phyloP scores from a whole-genome alignment of 805 yeast genomes.

The Lipomyces spencermartinsiae region DNA sequence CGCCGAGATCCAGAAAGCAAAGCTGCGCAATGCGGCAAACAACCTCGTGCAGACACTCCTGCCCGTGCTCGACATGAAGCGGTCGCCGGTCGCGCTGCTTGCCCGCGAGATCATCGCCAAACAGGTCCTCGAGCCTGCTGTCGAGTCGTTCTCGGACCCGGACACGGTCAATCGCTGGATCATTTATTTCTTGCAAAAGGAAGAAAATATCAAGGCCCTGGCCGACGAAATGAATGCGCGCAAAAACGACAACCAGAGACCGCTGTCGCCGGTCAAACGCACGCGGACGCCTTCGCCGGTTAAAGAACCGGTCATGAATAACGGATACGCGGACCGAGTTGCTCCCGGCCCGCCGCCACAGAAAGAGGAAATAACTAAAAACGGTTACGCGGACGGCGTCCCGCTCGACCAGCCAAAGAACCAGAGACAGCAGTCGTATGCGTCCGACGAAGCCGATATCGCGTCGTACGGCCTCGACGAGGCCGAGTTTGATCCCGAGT shows the following conservation, averaged over 20 bases:
- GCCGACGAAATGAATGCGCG: conserved; percentile 22
- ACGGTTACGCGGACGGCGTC: neutral
- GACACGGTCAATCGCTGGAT: conserved; percentile 38
- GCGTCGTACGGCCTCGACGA: conserved; percentile 2
- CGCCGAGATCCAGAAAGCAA: conserved; percentile 34
- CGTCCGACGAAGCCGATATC: neutral
- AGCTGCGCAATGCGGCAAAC: conserved; percentile 37
- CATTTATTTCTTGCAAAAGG: conserved; percentile 33
- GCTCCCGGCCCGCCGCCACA: neutral
- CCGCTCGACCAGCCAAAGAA: neutral
- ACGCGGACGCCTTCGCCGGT: neutral
- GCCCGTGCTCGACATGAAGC: conserved; percentile 33
- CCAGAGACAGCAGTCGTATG: neutral
- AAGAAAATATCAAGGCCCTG: conserved; percentile 31
- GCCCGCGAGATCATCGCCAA: conserved; percentile 36
- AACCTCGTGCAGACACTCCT: conserved; percentile 38
- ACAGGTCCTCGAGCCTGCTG: conserved; percentile 32
- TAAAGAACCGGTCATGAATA: neutral
- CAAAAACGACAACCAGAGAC: neutral
- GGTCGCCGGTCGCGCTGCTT: conserved; percentile 36
- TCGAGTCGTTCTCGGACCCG: conserved; percentile 39
- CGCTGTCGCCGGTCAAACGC: neutral
- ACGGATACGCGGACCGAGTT: neutral
- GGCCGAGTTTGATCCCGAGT: neutral
- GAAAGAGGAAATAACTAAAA: neutral